A percentile compares a stretch with the other conserved stretches of the same genome.
Evolutionary conservation across 139 green algal genomes (phyloP).

Genomic region (Coelastrella sp.): DNA sequence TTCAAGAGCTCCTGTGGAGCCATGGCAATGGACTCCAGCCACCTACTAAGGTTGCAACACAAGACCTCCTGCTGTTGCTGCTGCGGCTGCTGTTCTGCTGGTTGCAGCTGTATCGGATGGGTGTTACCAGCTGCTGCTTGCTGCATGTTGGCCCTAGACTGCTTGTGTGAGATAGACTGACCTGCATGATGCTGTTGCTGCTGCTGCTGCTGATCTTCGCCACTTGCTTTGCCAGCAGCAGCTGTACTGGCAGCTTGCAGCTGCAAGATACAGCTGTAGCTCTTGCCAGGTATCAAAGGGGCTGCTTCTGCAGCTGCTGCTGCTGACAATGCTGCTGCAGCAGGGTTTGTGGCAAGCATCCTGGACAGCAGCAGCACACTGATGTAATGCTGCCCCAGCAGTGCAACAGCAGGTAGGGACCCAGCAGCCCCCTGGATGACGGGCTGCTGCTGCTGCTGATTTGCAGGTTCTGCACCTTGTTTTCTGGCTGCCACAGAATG

Average conservation of each 20-base stretch:
- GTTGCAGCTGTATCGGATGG: not conserved
- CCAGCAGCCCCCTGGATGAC: no score
- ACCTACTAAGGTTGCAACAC: not conserved
- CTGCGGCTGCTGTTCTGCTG: not conserved
- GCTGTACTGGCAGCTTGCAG: not conserved
- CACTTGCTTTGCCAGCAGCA: not conserved
- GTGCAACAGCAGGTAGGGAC: slow-evolving; percentile 8
- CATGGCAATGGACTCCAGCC: not conserved
- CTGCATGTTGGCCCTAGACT: not conserved
- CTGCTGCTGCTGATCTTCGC: not conserved
- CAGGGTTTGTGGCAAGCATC: slow-evolving; percentile 26
- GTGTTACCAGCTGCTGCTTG: not conserved
- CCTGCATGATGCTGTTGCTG: not conserved
- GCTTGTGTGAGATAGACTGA: not conserved
- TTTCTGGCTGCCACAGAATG: not conserved
- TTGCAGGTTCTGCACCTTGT: not conserved
- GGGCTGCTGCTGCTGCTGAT: not conserved
- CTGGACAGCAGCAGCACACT: not conserved
- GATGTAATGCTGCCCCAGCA: slow-evolving; percentile 36
- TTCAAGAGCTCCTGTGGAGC: not conserved
- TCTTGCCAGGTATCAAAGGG: not conserved
- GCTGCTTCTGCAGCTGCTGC: not conserved
- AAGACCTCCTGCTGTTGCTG: not conserved
- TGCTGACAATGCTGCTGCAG: not conserved
- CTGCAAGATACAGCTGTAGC: not conserved